Percentiles rank a stretch among this genome's conserved stretches.
Conservation (phyloP, 2,329 filamentous ascomycete species). For the Colletotrichum plurivorum region DNA sequence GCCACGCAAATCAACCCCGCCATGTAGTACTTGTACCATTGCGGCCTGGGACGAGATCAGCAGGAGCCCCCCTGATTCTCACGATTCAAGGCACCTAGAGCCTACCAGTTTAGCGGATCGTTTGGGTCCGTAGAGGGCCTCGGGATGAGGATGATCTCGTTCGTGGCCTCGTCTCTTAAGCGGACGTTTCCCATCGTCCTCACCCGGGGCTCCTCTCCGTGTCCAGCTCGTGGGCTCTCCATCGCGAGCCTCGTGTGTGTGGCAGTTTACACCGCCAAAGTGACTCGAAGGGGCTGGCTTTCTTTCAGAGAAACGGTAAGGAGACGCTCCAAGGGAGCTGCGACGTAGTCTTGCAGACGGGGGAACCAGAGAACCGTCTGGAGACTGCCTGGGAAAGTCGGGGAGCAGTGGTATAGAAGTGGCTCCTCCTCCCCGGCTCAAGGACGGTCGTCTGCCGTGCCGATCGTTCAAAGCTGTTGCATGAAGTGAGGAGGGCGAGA, state of each 20-base stretch:
- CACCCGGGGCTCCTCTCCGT: conserved; percentile 26
- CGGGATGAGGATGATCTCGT: conserved; percentile 64
- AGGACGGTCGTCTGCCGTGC: conserved; percentile 18
- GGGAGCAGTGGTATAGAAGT: conserved; percentile 13
- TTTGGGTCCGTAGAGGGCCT: conserved; percentile 62
- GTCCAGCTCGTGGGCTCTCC: neutral
- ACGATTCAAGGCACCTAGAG: conserved; percentile 28
- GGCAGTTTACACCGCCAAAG: neutral
- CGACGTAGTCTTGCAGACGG: conserved; percentile 20
- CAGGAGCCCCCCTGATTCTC: neutral
- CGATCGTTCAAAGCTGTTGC: conserved; percentile 32
- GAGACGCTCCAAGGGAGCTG: conserved; percentile 4
- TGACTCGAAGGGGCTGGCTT: neutral
- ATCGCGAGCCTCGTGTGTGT: conserved; percentile 2
- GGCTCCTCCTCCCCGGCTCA: conserved; percentile 18
- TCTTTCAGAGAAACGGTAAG: conserved; percentile 6
- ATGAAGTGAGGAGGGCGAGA: conserved; percentile 14
- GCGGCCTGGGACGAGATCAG: conserved; percentile 50
- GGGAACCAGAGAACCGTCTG: neutral
- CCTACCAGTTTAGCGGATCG: conserved; percentile 66
- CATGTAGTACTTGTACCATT: conserved; percentile 64
- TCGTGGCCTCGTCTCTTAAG: conserved; percentile 57
- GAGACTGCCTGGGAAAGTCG: conserved; percentile 2
- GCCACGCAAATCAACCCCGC: conserved; percentile 64
- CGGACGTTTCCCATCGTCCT: conserved; percentile 58